These are phyloP conservation scores for Aureobasidium sp. DNA, from an alignment of 2,329 filamentous ascomycete species.

Conservation along the genomic window DNA sequence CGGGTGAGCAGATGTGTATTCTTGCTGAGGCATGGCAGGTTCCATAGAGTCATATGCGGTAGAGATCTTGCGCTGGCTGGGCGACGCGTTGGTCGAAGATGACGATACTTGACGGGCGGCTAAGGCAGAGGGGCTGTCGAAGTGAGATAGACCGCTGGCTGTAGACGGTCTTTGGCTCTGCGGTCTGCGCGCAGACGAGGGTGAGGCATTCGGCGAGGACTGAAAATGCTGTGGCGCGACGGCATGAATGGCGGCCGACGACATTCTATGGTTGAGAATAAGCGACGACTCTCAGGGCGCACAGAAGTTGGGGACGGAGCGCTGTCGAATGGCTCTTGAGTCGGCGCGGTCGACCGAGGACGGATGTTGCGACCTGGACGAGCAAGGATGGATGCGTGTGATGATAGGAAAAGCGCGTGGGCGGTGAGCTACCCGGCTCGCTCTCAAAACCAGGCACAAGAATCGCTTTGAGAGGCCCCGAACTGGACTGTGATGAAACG, in stretches of 20 bases:
- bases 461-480: neutral
- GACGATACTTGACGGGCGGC: conserved; percentile 16
- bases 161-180: conserved; percentile 31
- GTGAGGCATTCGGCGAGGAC: conserved; percentile 25
- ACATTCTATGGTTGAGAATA: conserved; percentile 23
- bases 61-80: conserved; percentile 11
- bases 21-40: conserved; percentile 10
- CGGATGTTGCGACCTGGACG: neutral
- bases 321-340: neutral
- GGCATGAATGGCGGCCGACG: conserved; percentile 28
- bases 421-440: conserved; percentile 1
- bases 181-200: conserved; percentile 32
- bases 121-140: conserved; percentile 25
- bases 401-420: conserved; percentile 11
- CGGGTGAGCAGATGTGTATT: conserved; percentile 26
- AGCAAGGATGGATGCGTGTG: conserved; percentile 6
- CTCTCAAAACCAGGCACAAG: conserved; percentile 2
- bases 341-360: neutral
- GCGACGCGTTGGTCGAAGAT: conserved; percentile 7
- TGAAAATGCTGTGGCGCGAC: conserved; percentile 21
- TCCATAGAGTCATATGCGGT: conserved; percentile 11
- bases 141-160: conserved; percentile 37
- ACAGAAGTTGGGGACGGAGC: neutral
- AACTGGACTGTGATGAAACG: conserved; percentile 10
- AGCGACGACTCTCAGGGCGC: neutral